Conservation (phyloP, 2,329 filamentous ascomycete genomes). For the Berkeleyomyces rouxiae region DNA sequence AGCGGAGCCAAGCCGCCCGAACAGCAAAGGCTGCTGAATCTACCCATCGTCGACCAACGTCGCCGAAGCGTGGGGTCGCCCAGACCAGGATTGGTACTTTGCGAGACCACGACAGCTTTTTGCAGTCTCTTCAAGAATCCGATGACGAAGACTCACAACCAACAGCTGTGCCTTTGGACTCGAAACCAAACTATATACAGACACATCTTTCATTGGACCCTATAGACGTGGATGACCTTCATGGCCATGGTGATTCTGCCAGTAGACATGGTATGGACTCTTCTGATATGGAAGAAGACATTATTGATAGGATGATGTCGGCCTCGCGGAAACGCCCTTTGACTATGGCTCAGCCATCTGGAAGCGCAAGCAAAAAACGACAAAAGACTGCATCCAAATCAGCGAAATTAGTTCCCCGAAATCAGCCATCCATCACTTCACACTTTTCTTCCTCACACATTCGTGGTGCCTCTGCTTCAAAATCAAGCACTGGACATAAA, state of each 20-base stretch:
- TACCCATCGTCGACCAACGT: neutral
- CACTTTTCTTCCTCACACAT: constrained; percentile 16
- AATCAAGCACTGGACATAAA: neutral
- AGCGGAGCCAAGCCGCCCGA: neutral
- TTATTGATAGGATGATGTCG: constrained; percentile 34
- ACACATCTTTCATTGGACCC: constrained; percentile 3
- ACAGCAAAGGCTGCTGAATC: neutral
- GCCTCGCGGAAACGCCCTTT: constrained; percentile 25
- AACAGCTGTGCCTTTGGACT: neutral
- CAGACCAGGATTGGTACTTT: constrained; percentile 5
- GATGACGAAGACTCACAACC: constrained; percentile 18
- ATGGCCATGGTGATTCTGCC: constrained; percentile 25
- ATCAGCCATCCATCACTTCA: constrained; percentile 22
- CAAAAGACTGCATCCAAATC: constrained; percentile 18
- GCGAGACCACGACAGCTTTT: constrained; percentile 1
- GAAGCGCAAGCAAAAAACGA: constrained; percentile 16
- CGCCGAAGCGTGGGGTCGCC: constrained; percentile 7
- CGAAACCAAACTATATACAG: constrained; percentile 6
- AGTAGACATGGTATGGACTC: constrained; percentile 20
- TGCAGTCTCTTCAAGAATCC: constrained; percentile 4
- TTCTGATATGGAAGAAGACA: constrained; percentile 32
- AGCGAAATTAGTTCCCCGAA: constrained; percentile 16
- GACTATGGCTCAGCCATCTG: constrained; percentile 15
- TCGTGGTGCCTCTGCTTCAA: neutral
- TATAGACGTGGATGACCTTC: neutral